Conservation (phyloP, 352 stramenopile species). For the Thalassiosira allenii region DNA sequence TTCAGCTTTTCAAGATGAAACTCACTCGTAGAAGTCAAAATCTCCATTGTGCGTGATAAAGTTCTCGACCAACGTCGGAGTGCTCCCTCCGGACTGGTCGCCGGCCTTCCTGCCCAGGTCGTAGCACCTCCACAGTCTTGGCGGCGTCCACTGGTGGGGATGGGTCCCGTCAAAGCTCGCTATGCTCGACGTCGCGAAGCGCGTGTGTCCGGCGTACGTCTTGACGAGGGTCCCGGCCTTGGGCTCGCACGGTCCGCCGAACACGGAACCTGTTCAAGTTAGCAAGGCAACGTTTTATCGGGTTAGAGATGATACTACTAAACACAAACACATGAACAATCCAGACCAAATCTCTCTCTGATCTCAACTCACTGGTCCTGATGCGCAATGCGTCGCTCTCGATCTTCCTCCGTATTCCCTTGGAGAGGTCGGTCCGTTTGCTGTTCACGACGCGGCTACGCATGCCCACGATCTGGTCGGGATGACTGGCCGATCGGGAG, state of each 20-base stretch:
- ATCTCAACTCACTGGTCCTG: no score
- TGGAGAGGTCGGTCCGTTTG: conserved; percentile 79
- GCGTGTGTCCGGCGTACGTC: conserved; percentile 67
- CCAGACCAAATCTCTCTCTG: no score
- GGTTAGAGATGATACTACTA: no score
- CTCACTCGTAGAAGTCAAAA: conserved; percentile 38
- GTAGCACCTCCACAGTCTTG: conserved; percentile 9
- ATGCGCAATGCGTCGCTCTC: no score
- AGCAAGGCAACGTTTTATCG: not conserved
- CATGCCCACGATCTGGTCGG: not conserved
- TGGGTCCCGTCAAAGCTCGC: conserved; percentile 77
- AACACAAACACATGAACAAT: no score
- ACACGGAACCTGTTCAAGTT: not conserved
- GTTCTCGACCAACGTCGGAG: conserved; percentile 36
- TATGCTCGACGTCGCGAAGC: conserved; percentile 76
- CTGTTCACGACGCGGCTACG: conserved; percentile 77
- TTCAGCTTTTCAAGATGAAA: no score
- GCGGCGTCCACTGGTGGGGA: conserved; percentile 73
- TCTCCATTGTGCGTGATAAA: conserved; percentile 61
- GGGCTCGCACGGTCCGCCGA: conserved; percentile 1
- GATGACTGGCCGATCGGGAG: not conserved
- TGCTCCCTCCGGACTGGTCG: not conserved
- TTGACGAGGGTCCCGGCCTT: conserved; percentile 42
- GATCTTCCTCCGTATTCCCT: conserved; percentile 67
- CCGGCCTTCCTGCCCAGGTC: conserved; percentile 8